phyloP scores from a whole-genome alignment of 2,329 filamentous ascomycete species.

The Amauroascus verrucosus region DNA sequence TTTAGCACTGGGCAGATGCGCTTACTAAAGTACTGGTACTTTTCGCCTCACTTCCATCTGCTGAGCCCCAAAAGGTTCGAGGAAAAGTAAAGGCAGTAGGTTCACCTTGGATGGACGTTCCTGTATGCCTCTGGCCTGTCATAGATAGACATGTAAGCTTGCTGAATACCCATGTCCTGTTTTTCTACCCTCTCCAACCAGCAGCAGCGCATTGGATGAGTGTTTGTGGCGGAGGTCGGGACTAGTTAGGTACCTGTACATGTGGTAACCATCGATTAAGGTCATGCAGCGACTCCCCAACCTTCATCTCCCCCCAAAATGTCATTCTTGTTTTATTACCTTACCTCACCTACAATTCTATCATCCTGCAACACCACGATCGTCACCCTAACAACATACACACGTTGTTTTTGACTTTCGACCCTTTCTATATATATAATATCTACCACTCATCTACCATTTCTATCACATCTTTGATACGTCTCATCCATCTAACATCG shows the following conservation, averaged over 20 bases:
- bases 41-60: background rate
- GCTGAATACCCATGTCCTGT: background rate
- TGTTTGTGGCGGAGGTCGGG: background rate
- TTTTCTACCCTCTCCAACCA: background rate
- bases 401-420: background rate
- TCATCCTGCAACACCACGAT: conserved; percentile 1
- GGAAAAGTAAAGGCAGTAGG: too few species aligned
- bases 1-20: background rate
- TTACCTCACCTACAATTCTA: conserved; percentile 6
- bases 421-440: background rate
- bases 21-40: conserved; percentile 5
- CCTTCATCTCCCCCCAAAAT: background rate
- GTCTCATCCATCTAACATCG: background rate
- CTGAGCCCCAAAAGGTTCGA: background rate
- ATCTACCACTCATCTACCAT: background rate
- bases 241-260: conserved; percentile 5
- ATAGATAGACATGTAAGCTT: background rate
- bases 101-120: too few species aligned
- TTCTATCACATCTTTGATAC: background rate
- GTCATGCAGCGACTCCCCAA: conserved; percentile 8
- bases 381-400: background rate
- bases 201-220: background rate
- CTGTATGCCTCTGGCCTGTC: too few species aligned
- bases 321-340: conserved; percentile 4
- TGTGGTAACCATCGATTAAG: background rate